Base-by-base conservation (phyloP, 345 rosid species). In the Geranium brycei region DNA sequence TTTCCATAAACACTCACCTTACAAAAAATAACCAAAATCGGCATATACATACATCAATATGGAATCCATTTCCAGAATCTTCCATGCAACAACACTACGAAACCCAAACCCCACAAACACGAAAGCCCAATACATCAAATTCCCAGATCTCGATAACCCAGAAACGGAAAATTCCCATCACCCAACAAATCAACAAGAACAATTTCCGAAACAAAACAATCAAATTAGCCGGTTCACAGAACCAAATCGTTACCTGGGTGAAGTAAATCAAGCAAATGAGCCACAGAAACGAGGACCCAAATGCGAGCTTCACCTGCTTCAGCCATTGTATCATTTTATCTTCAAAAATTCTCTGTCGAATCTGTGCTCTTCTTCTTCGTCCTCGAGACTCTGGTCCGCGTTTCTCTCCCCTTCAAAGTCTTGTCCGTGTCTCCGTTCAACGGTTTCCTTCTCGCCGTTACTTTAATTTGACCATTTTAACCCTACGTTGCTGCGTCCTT, bases 251-350 rank as follows among this genome's bases (percentile, higher is more conserved):
- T 10, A 80, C 96, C 97, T 92, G 98, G 15, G 96, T 89, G 77
- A 89, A 92, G 78, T 92, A 89, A 68, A 92, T 81, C 80, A 87
- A 81, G 76, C 96, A 92, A 70, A 92, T 74, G 19, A 92, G 89
- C 98, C 97, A 92, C 31, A 89, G 63, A 85, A 92, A 92, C 17
- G 98, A 73, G 70, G 82, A 68, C 3, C 96, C 97, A 58, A 87
- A 90, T 61, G 87, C 83, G 61, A 73, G 77, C 69, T 66, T 75
- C 80, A 92, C 66, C 80, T 77, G 86, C 64, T 77, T 82, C 35
- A 83, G 19, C 83, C 93, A 79, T 75, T 69, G 69, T 63, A 80
- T 78, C 98, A 87, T 89, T 69, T 74, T 81, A 13, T 41, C 40
- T 13, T 17, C 41, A 23, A 19, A 63, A 19, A 63, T 41, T 31